Conservation (phyloP, 169 alveolate species). For the Eimeria praecox region DNA sequence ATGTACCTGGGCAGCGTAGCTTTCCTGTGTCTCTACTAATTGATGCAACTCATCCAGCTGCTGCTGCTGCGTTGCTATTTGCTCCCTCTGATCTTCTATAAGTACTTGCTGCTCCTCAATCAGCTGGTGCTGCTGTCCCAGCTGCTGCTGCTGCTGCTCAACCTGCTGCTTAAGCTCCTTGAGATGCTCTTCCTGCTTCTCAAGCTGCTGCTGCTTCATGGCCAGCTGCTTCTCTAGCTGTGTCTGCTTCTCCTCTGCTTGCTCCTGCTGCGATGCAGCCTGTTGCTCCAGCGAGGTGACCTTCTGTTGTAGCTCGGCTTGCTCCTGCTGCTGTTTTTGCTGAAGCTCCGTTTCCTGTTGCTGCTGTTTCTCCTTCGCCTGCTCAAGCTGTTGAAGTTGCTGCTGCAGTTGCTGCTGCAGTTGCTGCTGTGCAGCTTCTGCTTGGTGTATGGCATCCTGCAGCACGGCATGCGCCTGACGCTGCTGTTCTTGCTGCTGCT, state of each 20-base stretch:
- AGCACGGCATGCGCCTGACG: conserved; percentile 14
- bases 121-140: conserved; percentile 52
- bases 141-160: conserved; percentile 64
- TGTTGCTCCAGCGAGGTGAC: neutral
- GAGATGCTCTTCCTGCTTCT: conserved; percentile 23
- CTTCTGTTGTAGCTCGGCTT: conserved; percentile 34
- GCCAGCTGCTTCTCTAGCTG: conserved; percentile 33
- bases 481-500: conserved; percentile 60
- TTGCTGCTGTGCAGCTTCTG: conserved; percentile 39
- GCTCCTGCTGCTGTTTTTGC: conserved; percentile 42
- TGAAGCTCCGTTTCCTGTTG: conserved; percentile 40
- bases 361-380: conserved; percentile 26
- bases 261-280: conserved; percentile 60
- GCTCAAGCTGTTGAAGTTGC: conserved; percentile 38
- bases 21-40: conserved; percentile 13
- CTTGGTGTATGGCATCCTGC: conserved; percentile 24
- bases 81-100: conserved; percentile 41
- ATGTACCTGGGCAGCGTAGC: conserved; percentile 26
- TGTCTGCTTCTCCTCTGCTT: conserved; percentile 27
- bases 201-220: conserved; percentile 27
- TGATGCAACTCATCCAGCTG: conserved; percentile 44
- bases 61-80: conserved; percentile 43
- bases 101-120: neutral
- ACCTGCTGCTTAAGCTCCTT: conserved; percentile 18
- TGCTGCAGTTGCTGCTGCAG: conserved; percentile 64